phyloP scores from a whole-genome alignment of 2,329 filamentous ascomycete genomes.

The Xylaria sp. region DNA sequence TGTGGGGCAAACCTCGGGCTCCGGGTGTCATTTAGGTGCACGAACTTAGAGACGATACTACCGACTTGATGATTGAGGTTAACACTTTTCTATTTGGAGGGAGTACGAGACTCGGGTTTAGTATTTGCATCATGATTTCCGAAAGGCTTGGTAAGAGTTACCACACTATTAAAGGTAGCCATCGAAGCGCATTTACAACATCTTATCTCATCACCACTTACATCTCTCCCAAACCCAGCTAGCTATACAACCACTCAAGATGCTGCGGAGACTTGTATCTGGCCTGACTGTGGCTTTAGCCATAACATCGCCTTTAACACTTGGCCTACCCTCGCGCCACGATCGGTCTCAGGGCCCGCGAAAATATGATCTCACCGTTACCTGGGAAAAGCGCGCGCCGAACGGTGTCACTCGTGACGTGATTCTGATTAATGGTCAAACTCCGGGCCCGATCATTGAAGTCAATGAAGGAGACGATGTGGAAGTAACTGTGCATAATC shows the following conservation, averaged over 20 bases:
- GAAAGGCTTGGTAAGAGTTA: neutral
- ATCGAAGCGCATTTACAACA: neutral
- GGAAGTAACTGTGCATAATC: constrained; percentile 52
- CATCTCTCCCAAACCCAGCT: neutral
- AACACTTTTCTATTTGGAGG: neutral
- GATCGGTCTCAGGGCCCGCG: neutral
- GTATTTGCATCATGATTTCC: neutral
- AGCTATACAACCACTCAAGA: neutral
- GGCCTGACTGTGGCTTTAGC: neutral
- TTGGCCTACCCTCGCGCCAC: neutral
- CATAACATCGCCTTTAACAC: neutral
- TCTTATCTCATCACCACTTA: neutral
- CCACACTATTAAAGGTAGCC: neutral
- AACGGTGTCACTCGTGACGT: constrained; percentile 12
- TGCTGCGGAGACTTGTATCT: neutral
- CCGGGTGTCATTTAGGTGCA: neutral
- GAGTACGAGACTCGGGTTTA: neutral
- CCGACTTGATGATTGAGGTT: neutral
- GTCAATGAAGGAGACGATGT: constrained; percentile 58
- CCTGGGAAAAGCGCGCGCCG: constrained; percentile 5
- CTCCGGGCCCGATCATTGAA: constrained; percentile 65
- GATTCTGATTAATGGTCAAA: constrained; percentile 56
- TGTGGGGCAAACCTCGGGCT: neutral
- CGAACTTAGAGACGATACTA: neutral
- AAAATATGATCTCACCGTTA: constrained; percentile 3